phyloP scores from a whole-genome alignment of 768 basidiomycete genomes.

The Tulasnella sp. region DNA sequence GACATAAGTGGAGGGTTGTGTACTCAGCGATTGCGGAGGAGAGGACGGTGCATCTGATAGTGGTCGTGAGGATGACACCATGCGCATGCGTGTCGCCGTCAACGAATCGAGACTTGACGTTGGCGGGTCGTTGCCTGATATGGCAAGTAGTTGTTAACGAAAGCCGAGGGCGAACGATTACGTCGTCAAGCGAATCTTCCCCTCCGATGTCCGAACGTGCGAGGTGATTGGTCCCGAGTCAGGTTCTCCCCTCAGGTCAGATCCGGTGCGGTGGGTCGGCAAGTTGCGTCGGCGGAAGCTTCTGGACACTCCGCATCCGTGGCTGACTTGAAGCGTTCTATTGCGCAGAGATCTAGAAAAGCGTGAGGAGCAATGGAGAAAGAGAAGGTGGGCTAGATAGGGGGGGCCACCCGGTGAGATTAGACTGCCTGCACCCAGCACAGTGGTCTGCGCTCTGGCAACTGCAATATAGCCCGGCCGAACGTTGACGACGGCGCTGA shows the following conservation, averaged over 20 bases:
- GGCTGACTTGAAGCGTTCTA: constrained; percentile 1
- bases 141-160: neutral
- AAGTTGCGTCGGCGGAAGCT: constrained; percentile 11
- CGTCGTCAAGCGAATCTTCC: neutral
- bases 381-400: neutral
- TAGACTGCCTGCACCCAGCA: neutral
- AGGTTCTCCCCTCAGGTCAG: neutral
- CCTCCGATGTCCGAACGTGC: constrained; percentile 1
- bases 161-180: constrained; percentile 1
- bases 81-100: neutral
- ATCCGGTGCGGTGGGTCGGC: neutral
- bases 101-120: neutral
- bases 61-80: neutral
- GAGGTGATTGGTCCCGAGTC: constrained; percentile 3
- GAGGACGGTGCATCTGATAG: neutral
- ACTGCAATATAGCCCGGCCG: neutral
- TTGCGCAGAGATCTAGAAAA: constrained; percentile 6
- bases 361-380: neutral
- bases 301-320: neutral
- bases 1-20: neutral
- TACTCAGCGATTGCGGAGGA: neutral
- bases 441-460: neutral
- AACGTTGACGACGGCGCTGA: neutral
- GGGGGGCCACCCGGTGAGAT: neutral
- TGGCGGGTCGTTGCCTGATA: neutral